Evolutionary conservation across 2,329 filamentous ascomycete genomes (phyloP).

Genomic region (Penicillium sp.): DNA sequence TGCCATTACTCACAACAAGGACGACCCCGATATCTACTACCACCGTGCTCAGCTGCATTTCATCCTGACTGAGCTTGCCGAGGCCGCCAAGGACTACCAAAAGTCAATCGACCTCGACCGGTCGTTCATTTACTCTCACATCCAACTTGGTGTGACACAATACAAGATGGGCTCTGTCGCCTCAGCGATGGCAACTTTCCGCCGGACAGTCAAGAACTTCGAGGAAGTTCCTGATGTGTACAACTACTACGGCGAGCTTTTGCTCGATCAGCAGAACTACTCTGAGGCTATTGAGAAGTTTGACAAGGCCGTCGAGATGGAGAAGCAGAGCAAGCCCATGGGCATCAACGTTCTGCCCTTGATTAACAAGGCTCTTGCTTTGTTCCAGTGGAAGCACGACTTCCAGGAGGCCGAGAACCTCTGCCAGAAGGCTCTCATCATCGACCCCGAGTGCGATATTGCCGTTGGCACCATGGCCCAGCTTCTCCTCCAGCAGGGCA

Average conservation of each 20-base stretch:
- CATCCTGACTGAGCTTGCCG: conserved; percentile 88
- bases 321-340: conserved; percentile 88
- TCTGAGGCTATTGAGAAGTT: conserved; percentile 96
- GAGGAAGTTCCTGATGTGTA: conserved; percentile 95
- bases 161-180: conserved; percentile 99
- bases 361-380: conserved; percentile 95
- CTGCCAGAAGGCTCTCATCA: conserved; percentile 95
- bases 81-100: conserved; percentile 97
- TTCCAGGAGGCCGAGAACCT: conserved; percentile 92
- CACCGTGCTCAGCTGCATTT: conserved; percentile 98
- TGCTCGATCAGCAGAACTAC: conserved; percentile 95
- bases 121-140: conserved; percentile 98
- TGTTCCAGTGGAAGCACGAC: conserved; percentile 99
- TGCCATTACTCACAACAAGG: conserved; percentile 77
- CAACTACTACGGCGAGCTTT: conserved; percentile 98
- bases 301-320: conserved; percentile 97
- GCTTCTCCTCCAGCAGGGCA: conserved; percentile 93
- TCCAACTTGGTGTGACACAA: conserved; percentile 97
- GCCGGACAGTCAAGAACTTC: conserved; percentile 97
- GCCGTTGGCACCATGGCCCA: conserved; percentile 98
- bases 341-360: conserved; percentile 96
- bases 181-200: conserved; percentile 97
- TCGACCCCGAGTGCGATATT: conserved; percentile 98
- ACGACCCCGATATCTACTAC: conserved; percentile 97
- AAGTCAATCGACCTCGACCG: conserved; percentile 97